Evolutionary conservation across 202 grass and related monocot genomes (phyloP).

Genomic region (Schoenoplectus triqueter): DNA sequence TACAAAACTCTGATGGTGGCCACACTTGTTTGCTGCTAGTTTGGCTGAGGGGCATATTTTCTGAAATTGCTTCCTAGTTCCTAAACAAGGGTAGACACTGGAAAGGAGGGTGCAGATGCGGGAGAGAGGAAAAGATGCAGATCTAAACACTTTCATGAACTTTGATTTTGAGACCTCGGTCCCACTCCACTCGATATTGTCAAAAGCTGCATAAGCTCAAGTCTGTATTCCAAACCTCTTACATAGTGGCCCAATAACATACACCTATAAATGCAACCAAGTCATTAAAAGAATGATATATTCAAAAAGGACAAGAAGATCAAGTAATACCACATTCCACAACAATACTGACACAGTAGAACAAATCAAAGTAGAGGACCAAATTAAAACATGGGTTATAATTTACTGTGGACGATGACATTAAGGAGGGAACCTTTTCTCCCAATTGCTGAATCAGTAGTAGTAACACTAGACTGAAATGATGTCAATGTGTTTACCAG

Average conservation of each 20-base stretch:
- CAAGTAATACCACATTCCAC: neutral
- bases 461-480: neutral
- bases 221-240: conserved; percentile 82
- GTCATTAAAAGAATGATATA: conserved; percentile 5
- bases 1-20: conserved; percentile 13
- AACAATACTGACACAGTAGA: neutral
- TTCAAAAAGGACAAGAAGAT: neutral
- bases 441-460: neutral
- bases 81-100: neutral
- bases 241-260: conserved; percentile 96
- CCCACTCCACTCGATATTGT: conserved; percentile 55
- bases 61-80: conserved; percentile 19
- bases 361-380: neutral
- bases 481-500: too few species aligned
- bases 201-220: conserved; percentile 76
- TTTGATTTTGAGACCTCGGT: conserved; percentile 40
- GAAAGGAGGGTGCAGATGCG: neutral
- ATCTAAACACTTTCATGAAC: conserved; percentile 30
- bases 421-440: neutral
- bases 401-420: neutral
- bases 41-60: neutral
- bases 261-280: conserved; percentile 63
- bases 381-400: neutral
- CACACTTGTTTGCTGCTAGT: conserved; percentile 4
- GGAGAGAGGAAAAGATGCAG: neutral